Evolutionary conservation across 2,329 filamentous ascomycete genomes (phyloP), one percentile per base, ranked within the genome.

Genomic region (Bisporella sp.): DNA sequence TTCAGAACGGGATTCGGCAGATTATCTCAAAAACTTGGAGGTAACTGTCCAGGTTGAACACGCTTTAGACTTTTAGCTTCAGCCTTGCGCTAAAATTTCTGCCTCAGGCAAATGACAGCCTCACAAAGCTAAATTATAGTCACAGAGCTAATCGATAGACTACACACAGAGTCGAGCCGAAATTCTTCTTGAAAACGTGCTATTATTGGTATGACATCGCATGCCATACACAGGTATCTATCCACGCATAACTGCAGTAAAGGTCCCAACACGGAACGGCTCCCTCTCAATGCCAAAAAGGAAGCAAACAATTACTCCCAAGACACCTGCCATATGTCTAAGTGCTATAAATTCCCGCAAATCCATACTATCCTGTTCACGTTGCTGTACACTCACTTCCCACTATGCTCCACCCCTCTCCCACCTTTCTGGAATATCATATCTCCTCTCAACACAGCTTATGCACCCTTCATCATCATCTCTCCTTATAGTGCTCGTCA

Each of bases 311-410:
- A 41, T 50, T 51, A 58, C 51, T 58, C 54, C 56, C 37, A 53
- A 46, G 47, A 47, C 47, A 52, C 54, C 35, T 44, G 41, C 51
- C 53, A 46, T 57, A 51, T 56, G 55, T 50, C 58, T 52, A 56
- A 58, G 50, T 62, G 53, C 49, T 54, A 49, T 54, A 60, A 44
- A 54, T 56, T 54, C 51, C 44, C 52, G 51, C 50, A 53, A 43
- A 33, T 50, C 52, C 42, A 13, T 50, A 55, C 57, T 60, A 61
- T 60, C 59, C 58, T 51, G 49, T 53, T 45, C 46, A 48, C 37
- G 41, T 48, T 47, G 46, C 44, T 48, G 33, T 53, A 52, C 47
- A 47, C 48, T 51, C 44, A 49, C 39, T 12, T 35, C 48, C 42
- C 32, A 11, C 32, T 13, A 21, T 21, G 21, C 21, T 21, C 21